These are phyloP conservation scores for Stagonosporopsis vannaccii DNA, from an alignment of 2,329 filamentous ascomycete species.

Conservation along the genomic window DNA sequence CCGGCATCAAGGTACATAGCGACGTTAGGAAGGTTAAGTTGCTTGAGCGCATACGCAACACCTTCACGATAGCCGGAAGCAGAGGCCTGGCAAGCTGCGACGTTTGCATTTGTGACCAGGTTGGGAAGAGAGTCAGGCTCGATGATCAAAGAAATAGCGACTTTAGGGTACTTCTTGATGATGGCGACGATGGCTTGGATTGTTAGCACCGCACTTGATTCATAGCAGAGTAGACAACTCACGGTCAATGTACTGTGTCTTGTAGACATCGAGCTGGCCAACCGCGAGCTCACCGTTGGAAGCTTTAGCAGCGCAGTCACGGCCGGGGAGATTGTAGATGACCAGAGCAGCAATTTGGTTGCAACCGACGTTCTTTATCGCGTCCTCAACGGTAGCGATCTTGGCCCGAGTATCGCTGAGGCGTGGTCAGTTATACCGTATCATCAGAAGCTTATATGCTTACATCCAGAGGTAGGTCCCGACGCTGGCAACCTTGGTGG, in stretches of 20 bases:
- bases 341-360: constrained; percentile 62
- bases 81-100: constrained; percentile 64
- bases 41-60: constrained; percentile 64
- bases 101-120: constrained; percentile 66
- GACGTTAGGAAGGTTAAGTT: constrained; percentile 68
- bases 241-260: constrained; percentile 61
- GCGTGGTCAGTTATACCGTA: constrained; percentile 31
- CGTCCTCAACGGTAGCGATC: constrained; percentile 57
- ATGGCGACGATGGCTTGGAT: constrained; percentile 58
- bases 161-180: constrained; percentile 62
- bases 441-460: constrained; percentile 25
- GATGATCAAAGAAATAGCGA: constrained; percentile 52
- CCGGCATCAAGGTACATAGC: constrained; percentile 71
- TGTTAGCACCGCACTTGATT: background rate
- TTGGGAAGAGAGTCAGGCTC: constrained; percentile 71
- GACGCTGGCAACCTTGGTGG: constrained; percentile 57
- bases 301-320: constrained; percentile 70
- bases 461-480: constrained; percentile 64
- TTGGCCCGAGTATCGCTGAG: constrained; percentile 58
- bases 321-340: constrained; percentile 70
- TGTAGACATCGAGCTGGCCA: constrained; percentile 60
- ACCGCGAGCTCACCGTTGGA: constrained; percentile 71
- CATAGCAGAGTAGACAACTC: constrained; percentile 10
- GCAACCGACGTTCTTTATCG: constrained; percentile 60
- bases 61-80: constrained; percentile 65